Conservation (phyloP, 306 rosid genomes). For the Rubus parviflorus region DNA sequence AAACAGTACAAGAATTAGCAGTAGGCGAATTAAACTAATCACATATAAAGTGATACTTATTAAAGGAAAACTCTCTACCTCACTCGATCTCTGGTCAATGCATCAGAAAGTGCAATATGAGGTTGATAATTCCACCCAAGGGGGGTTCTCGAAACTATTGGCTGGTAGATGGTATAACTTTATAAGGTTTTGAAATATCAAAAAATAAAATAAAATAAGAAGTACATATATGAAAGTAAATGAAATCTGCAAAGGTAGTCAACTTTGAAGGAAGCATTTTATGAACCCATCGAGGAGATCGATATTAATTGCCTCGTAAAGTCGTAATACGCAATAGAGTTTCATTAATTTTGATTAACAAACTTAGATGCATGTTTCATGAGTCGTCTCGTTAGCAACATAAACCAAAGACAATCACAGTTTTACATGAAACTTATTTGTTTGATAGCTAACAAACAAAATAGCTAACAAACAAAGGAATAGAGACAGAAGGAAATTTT, state of each 20-base stretch:
- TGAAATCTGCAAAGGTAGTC: background rate
- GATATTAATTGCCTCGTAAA: background rate
- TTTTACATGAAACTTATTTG: slow-evolving; percentile 4
- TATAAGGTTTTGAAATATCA: background rate
- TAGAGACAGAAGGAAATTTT: background rate
- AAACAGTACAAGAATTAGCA: background rate
- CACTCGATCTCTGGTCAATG: background rate
- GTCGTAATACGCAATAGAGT: background rate
- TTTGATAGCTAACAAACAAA: slow-evolving; percentile 16
- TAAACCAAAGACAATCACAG: background rate
- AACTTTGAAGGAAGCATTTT: slow-evolving; percentile 1
- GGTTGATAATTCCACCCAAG: background rate
- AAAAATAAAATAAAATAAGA: background rate
- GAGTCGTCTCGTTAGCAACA: background rate
- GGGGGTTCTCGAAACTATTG: background rate
- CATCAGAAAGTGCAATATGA: background rate
- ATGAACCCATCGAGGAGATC: background rate
- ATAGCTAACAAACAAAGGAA: slow-evolving; percentile 17
- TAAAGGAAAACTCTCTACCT: background rate
- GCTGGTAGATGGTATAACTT: background rate
- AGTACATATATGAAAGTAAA: background rate
- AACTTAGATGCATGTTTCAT: background rate
- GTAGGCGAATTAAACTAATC: background rate
- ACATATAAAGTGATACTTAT: background rate
- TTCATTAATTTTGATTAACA: too few relatives aligned